Conservation (phyloP, 208 protist species). For the Trypanosoma avium region DNA sequence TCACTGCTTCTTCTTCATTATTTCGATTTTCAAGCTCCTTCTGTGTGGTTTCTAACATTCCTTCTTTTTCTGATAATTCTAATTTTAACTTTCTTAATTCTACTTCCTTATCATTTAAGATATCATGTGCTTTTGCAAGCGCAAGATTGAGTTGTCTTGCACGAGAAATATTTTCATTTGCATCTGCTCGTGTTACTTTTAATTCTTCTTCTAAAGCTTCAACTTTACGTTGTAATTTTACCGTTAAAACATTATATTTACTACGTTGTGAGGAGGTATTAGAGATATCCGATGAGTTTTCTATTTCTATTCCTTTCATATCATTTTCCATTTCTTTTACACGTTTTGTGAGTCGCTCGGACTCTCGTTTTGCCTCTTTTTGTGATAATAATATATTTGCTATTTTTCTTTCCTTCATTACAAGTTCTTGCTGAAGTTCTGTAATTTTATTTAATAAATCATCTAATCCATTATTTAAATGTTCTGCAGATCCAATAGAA, state of each 20-base stretch:
- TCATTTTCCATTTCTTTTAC: conserved; percentile 5
- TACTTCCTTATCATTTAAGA: conserved; percentile 5
- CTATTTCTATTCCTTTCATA: no score
- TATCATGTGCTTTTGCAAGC: not conserved
- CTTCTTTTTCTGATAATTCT: not conserved
- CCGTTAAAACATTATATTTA: no score
- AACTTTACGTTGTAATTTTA: no score
- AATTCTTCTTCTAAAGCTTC: conserved; percentile 10
- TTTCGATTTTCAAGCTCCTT: not conserved
- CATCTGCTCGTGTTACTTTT: not conserved
- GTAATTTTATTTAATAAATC: conserved; percentile 19
- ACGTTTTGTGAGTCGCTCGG: not conserved
- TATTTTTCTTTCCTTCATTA: conserved; percentile 3
- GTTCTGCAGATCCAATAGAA: not conserved
- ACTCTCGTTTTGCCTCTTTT: conserved; percentile 1
- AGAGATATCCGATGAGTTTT: no score
- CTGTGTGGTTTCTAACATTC: not conserved
- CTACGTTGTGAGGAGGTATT: no score
- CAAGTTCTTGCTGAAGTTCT: conserved; percentile 11
- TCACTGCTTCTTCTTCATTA: not conserved
- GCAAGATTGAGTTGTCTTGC: not conserved
- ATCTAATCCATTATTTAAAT: conserved; percentile 6
- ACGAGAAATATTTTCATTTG: not conserved
- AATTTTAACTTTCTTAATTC: not conserved
- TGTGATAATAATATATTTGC: not conserved